These are phyloP conservation scores for Tetrahymena elliotti DNA, from an alignment of 73 alveolate species.

Conservation along the genomic window DNA sequence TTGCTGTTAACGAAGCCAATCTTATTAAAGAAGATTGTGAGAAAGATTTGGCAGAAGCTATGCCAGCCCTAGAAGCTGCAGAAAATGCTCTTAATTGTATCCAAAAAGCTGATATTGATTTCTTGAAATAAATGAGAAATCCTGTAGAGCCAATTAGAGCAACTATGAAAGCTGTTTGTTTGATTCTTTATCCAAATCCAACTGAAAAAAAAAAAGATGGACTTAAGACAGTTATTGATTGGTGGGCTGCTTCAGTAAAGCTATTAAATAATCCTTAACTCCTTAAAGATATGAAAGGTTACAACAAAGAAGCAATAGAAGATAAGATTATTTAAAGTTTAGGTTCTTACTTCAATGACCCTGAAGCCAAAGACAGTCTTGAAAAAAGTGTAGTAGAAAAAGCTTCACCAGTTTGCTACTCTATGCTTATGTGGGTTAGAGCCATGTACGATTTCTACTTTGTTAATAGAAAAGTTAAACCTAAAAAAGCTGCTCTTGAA, in stretches of 20 bases:
- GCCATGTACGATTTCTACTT: slow-evolving; percentile 90
- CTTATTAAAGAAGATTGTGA: slow-evolving; percentile 92
- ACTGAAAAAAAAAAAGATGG: slow-evolving; percentile 64
- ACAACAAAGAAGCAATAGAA: slow-evolving; percentile 30
- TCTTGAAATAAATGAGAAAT: slow-evolving; percentile 48
- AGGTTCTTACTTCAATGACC: slow-evolving; percentile 33
- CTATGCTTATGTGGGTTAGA: slow-evolving; percentile 78
- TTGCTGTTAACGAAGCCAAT: slow-evolving; percentile 82
- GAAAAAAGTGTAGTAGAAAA: slow-evolving; percentile 57
- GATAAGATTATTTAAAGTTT: slow-evolving; percentile 53
- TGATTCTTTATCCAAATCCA: slow-evolving; percentile 73
- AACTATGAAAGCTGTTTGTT: slow-evolving; percentile 87
- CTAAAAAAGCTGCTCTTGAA: slow-evolving; percentile 82
- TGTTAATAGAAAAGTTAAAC: slow-evolving; percentile 80
- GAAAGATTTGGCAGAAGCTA: slow-evolving; percentile 77
- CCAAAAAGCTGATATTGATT: slow-evolving; percentile 57
- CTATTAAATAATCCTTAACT: slow-evolving; percentile 19
- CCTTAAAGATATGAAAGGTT: slow-evolving; percentile 25
- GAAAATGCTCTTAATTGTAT: slow-evolving; percentile 56
- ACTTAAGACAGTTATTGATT: slow-evolving; percentile 38
- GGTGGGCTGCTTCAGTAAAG: slow-evolving; percentile 72
- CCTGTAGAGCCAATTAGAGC: slow-evolving; percentile 74
- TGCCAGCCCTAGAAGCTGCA: slow-evolving; percentile 76
- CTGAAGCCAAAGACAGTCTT: slow-evolving; percentile 45
- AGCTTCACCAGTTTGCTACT: slow-evolving; percentile 63